phyloP scores from a whole-genome alignment of 805 yeast genomes.

The Grigorovia transvaalensis region DNA sequence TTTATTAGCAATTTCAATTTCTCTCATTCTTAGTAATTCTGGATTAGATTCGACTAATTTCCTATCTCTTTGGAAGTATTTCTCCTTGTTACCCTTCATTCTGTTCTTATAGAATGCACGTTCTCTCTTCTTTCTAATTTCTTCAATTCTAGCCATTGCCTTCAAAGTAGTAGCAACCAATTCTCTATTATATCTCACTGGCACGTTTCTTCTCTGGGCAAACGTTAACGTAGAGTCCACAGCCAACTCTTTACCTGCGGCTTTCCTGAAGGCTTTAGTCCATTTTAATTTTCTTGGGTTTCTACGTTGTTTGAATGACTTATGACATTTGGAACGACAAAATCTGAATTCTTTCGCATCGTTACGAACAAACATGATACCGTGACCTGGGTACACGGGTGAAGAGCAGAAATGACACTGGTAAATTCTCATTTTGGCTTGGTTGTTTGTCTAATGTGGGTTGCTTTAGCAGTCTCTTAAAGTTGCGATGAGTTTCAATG shows the following conservation, averaged over 20 bases:
- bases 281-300: constrained; percentile 96
- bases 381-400: constrained; percentile 90
- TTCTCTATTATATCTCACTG: constrained; percentile 95
- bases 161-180: constrained; percentile 85
- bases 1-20: constrained; percentile 73
- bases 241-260: constrained; percentile 97
- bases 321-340: constrained; percentile 97
- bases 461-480: too few species aligned
- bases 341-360: constrained; percentile 96
- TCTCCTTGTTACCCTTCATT: constrained; percentile 94
- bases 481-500: background rate
- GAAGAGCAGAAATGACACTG: constrained; percentile 96
- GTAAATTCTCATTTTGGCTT: constrained; percentile 58
- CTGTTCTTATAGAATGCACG: constrained; percentile 98
- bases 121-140: constrained; percentile 92
- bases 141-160: constrained; percentile 94
- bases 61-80: constrained; percentile 73
- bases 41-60: constrained; percentile 84
- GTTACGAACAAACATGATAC: constrained; percentile 95
- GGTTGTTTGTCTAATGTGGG: too few species aligned
- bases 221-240: constrained; percentile 94
- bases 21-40: constrained; percentile 83
- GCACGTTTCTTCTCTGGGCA: constrained; percentile 95
- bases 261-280: constrained; percentile 98
- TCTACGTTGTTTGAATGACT: constrained; percentile 93